Percentiles rank a stretch among this genome's conserved stretches.
Evolutionary conservation across 495 filamentous ascomycete genomes (phyloP).

Genomic region (Penicillium cosmopolitanum): DNA sequence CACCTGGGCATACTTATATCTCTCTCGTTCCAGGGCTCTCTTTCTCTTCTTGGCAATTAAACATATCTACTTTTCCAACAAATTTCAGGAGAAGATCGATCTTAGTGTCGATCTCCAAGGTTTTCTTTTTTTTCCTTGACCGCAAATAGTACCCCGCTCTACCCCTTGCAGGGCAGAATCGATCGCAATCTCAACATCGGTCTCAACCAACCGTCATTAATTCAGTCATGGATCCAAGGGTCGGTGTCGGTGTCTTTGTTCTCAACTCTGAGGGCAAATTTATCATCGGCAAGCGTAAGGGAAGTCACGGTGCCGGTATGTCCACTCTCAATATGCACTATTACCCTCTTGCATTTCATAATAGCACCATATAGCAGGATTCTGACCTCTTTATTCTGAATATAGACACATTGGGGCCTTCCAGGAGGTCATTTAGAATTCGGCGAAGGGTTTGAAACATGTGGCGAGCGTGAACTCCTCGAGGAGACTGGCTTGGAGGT

Average conservation of each 20-base stretch:
- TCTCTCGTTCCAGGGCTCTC: no score
- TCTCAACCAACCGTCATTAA: background rate
- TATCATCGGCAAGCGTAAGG: constrained; percentile 38
- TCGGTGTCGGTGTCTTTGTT: constrained; percentile 41
- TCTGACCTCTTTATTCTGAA: background rate
- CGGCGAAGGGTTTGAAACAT: constrained; percentile 59
- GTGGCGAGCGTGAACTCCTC: constrained; percentile 64
- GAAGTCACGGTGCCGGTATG: constrained; percentile 43
- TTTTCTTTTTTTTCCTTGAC: background rate
- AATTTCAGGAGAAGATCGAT: background rate
- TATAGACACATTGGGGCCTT: constrained; percentile 61
- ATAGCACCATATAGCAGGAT: background rate
- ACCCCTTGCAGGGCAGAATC: background rate
- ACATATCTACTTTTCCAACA: no score
- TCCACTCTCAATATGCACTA: background rate
- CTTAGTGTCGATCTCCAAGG: background rate
- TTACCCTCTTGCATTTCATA: background rate
- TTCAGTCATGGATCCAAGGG: constrained; percentile 23
- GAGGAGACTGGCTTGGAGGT: constrained; percentile 69
- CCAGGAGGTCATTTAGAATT: constrained; percentile 73
- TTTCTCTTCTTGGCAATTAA: no score
- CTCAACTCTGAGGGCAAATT: constrained; percentile 35
- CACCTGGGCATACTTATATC: background rate
- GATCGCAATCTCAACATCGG: background rate
- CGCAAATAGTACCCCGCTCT: background rate